Conservation (phyloP, 1,284 basidiomycete genomes). For the Cerrena zonata region DNA sequence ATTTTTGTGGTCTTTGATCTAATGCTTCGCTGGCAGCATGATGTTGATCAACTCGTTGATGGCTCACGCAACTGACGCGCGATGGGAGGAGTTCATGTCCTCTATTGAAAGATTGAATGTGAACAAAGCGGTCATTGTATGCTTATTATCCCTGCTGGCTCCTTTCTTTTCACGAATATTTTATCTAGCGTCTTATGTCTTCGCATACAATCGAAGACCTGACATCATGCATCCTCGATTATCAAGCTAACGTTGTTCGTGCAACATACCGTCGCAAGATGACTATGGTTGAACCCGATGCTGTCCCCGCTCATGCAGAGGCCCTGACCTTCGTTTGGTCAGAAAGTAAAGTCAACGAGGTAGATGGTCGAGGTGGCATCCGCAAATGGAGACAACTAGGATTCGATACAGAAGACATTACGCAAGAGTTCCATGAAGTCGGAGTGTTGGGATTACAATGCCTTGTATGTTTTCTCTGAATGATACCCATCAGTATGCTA, state of each 20-base stretch:
- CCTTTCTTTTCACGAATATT: background rate
- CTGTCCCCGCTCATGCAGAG: constrained; percentile 54
- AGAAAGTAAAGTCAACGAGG: constrained; percentile 49
- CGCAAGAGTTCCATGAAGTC: constrained; percentile 77
- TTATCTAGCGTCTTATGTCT: constrained; percentile 66
- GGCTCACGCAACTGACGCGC: constrained; percentile 67
- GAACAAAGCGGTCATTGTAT: constrained; percentile 77
- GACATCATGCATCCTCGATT: constrained; percentile 82
- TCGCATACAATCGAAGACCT: constrained; percentile 81
- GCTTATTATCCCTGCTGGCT: constrained; percentile 15
- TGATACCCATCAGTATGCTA: background rate
- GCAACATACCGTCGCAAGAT: constrained; percentile 78
- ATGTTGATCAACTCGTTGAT: constrained; percentile 86
- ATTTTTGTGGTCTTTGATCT: constrained; percentile 8
- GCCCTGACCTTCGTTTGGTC: constrained; percentile 72
- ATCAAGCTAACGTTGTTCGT: constrained; percentile 83
- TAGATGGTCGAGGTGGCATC: constrained; percentile 40
- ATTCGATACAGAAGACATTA: constrained; percentile 73
- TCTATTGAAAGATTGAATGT: constrained; percentile 78
- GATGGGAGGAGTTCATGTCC: constrained; percentile 74
- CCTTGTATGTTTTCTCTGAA: constrained; percentile 45
- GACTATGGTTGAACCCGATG: constrained; percentile 67
- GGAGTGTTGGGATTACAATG: constrained; percentile 85
- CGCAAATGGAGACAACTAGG: constrained; percentile 78
- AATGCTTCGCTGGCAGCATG: constrained; percentile 45